phyloP scores from a whole-genome alignment of 2,329 filamentous ascomycete species.

The Pseudocercospora pini-densiflorae region DNA sequence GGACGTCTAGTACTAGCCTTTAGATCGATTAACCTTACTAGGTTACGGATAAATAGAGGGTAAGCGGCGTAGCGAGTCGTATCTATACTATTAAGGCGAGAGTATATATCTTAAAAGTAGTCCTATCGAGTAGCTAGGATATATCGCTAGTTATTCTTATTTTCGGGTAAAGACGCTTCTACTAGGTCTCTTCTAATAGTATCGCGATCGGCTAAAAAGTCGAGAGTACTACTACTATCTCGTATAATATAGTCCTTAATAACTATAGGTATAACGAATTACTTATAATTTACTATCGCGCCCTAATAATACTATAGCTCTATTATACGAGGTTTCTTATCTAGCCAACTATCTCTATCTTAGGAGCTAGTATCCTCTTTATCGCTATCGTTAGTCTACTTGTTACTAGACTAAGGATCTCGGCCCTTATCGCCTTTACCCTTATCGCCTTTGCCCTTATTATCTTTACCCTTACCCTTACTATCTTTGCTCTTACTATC shows the following conservation, averaged over 20 bases:
- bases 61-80: neutral
- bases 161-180: neutral
- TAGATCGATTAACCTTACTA: neutral
- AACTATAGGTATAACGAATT: neutral
- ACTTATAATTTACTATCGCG: neutral
- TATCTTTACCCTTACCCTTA: neutral
- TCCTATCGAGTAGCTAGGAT: neutral
- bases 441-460: neutral
- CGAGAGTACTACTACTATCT: neutral
- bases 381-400: neutral
- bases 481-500: neutral
- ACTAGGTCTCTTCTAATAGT: neutral
- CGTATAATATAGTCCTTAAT: neutral
- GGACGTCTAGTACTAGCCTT: neutral
- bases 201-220: neutral
- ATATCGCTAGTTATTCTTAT: neutral
- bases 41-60: neutral
- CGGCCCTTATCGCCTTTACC: neutral
- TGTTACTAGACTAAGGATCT: neutral
- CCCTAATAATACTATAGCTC: neutral
- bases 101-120: neutral
- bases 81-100: neutral
- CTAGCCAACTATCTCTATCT: neutral
- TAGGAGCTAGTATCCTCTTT: neutral
- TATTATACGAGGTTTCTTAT: neutral